A percentile compares a stretch with the other conserved stretches of the same genome.
Evolutionary conservation across 2,329 filamentous ascomycete species (phyloP).

Genomic region (Penicillium expansum): DNA sequence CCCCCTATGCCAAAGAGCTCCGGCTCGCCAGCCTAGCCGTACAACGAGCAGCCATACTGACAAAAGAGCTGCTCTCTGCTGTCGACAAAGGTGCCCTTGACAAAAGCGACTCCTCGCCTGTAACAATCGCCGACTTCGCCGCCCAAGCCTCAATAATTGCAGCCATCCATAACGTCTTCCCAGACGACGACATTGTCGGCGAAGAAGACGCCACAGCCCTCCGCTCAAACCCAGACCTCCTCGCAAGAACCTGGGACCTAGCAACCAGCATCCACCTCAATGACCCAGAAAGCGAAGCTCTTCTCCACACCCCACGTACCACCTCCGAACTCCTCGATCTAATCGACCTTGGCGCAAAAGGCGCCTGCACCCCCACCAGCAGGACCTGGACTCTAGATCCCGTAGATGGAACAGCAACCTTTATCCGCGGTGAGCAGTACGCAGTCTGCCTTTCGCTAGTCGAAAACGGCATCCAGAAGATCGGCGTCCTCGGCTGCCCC

Average conservation of each 20-base stretch:
- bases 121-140: constrained; percentile 64
- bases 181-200: constrained; percentile 58
- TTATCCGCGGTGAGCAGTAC: constrained; percentile 61
- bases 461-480: constrained; percentile 55
- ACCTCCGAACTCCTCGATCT: constrained; percentile 58
- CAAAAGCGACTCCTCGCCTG: constrained; percentile 59
- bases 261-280: constrained; percentile 42
- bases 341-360: constrained; percentile 58
- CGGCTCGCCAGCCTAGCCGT: constrained; percentile 47
- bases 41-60: constrained; percentile 56
- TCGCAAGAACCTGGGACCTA: constrained; percentile 56
- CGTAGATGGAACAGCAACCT: constrained; percentile 63
- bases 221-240: constrained; percentile 48
- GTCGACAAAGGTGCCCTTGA: constrained; percentile 53
- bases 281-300: constrained; percentile 31
- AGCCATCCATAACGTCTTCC: constrained; percentile 54
- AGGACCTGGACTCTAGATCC: constrained; percentile 64
- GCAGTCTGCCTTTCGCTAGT: constrained; percentile 60
- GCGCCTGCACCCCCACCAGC: constrained; percentile 38
- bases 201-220: constrained; percentile 59
- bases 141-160: constrained; percentile 61
- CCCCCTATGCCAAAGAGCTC: constrained; percentile 37
- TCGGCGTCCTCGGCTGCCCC: constrained; percentile 62
- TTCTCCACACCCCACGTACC: constrained; percentile 43
- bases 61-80: constrained; percentile 52